phyloP scores from a whole-genome alignment of 2,329 filamentous ascomycete genomes.

The Colletotrichum cuscutae region DNA sequence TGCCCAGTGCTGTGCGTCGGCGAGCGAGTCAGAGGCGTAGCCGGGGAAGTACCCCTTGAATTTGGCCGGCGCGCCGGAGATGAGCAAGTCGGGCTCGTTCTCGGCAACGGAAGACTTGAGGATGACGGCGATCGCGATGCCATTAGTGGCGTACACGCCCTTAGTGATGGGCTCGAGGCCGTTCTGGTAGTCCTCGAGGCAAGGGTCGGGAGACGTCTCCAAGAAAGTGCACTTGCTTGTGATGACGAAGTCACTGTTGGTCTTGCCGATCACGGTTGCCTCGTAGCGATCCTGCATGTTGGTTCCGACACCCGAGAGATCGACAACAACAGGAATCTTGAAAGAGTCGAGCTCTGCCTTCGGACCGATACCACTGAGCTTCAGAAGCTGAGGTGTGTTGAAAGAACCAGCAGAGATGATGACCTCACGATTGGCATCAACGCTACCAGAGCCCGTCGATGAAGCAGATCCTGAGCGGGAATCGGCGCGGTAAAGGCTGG shows the following conservation, averaged over 20 bases:
- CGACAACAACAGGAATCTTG: constrained; percentile 55
- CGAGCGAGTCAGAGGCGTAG: constrained; percentile 57
- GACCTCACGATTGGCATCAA: constrained; percentile 51
- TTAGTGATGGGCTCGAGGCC: constrained; percentile 39
- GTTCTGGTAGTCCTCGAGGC: constrained; percentile 46
- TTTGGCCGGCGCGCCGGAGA: constrained; percentile 64
- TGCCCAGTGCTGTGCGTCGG: constrained; percentile 52
- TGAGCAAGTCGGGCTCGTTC: constrained; percentile 62
- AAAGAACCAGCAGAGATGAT: constrained; percentile 61
- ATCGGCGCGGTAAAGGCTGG: constrained; percentile 54
- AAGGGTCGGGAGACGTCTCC: constrained; percentile 46
- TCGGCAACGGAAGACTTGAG: constrained; percentile 47
- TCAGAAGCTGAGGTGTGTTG: constrained; percentile 62
- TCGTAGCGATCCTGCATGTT: constrained; percentile 59
- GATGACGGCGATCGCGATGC: constrained; percentile 61
- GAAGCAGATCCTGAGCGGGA: constrained; percentile 46
- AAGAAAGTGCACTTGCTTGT: constrained; percentile 45
- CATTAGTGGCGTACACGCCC: constrained; percentile 55
- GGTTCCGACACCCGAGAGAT: constrained; percentile 61
- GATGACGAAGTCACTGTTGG: constrained; percentile 40
- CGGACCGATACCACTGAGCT: constrained; percentile 61
- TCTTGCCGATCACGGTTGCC: constrained; percentile 36
- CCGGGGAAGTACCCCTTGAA: constrained; percentile 68
- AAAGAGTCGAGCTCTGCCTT: constrained; percentile 52
- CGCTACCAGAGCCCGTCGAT: neutral